Conservation (phyloP, 495 filamentous ascomycete genomes). For the Penicillium mononematosum region DNA sequence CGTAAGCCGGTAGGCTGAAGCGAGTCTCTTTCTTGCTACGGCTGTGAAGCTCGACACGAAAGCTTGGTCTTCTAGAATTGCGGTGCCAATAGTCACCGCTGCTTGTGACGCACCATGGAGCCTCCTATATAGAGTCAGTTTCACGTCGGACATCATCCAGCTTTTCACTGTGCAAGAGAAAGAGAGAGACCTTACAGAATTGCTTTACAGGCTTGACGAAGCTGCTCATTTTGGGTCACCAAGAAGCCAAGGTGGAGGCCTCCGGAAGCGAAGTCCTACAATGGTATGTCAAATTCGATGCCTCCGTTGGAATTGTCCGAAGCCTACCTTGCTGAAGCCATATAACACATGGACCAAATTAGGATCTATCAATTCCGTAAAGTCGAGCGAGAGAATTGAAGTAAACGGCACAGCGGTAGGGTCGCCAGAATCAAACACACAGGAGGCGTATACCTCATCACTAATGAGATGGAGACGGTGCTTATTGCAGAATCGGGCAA, state of each 20-base stretch:
- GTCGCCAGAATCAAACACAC: conserved; percentile 44
- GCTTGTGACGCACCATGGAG: conserved; percentile 37
- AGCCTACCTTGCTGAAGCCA: conserved; percentile 53
- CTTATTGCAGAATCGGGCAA: conserved; percentile 52
- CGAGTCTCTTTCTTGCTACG: conserved; percentile 27
- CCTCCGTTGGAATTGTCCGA: background rate
- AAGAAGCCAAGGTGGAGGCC: conserved; percentile 57
- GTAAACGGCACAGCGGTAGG: conserved; percentile 45
- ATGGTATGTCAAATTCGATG: background rate
- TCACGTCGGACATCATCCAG: background rate
- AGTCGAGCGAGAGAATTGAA: conserved; percentile 50
- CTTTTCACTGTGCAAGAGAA: background rate
- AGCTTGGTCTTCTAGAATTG: conserved; percentile 37
- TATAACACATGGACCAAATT: conserved; percentile 57
- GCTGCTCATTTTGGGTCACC: conserved; percentile 38
- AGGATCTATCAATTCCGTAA: conserved; percentile 45
- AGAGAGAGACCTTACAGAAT: conserved; percentile 21
- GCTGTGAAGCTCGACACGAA: conserved; percentile 33
- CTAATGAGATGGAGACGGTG: conserved; percentile 57
- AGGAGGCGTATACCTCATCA: conserved; percentile 62
- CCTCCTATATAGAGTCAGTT: conserved; percentile 23
- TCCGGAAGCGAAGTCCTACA: conserved; percentile 52
- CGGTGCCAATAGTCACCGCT: conserved; percentile 36
- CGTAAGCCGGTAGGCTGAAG: conserved; percentile 24
- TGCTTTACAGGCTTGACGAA: conserved; percentile 32